Evolutionary conservation across 163 green algal genomes (phyloP).

Genomic region (Scenedesmus sp.): DNA sequence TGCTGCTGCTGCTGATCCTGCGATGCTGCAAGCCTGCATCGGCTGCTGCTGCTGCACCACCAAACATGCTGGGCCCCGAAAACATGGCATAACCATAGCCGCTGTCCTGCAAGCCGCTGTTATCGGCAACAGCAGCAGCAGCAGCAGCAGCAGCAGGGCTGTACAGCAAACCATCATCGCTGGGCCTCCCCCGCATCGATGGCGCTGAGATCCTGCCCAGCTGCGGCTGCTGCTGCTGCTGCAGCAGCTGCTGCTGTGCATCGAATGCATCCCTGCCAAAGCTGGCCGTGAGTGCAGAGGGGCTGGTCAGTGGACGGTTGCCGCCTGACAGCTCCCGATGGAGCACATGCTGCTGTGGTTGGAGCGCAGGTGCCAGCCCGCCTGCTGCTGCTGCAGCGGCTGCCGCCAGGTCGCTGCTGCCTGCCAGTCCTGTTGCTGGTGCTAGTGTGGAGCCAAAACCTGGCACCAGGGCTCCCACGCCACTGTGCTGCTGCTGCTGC

Average conservation of each 20-base stretch:
- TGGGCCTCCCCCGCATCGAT: not conserved
- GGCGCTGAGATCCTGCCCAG: not conserved
- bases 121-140: not conserved
- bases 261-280: not conserved
- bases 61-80: constrained; percentile 32
- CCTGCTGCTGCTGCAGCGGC: not conserved
- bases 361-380: not conserved
- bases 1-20: constrained; percentile 17
- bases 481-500: constrained; percentile 10
- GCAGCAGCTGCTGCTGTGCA: not conserved
- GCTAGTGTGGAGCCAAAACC: not conserved
- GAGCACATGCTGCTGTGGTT: constrained; percentile 1
- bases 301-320: not conserved
- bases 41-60: constrained; percentile 5
- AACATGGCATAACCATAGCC: constrained; percentile 47
- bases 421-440: not conserved
- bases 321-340: not conserved
- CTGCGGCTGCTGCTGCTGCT: not conserved
- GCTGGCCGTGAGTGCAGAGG: not conserved
- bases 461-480: not conserved
- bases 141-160: not conserved
- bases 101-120: not conserved
- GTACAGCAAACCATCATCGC: not conserved
- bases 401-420: constrained; percentile 9
- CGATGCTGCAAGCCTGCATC: not conserved